Conservation (phyloP, 139 green algal genomes). For the Trebouxia sp. region DNA sequence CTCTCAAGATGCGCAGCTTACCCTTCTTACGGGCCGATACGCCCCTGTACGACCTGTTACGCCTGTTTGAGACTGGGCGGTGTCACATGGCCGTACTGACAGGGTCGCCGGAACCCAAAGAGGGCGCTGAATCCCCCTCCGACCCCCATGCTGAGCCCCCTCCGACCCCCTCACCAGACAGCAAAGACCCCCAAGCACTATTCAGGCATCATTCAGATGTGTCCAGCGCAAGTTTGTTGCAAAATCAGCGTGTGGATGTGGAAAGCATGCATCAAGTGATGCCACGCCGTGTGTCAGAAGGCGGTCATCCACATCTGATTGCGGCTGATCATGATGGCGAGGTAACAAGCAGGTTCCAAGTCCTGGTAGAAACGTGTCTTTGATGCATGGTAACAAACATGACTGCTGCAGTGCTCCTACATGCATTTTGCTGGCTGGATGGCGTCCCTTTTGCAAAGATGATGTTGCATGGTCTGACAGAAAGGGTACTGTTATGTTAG, state of each 20-base stretch:
- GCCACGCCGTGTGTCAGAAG: not conserved
- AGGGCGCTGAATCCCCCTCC: not conserved
- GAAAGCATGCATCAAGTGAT: not conserved
- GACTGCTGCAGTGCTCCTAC: too few species aligned
- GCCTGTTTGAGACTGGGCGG: constrained; percentile 88
- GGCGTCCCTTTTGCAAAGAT: too few species aligned
- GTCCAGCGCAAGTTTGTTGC: too few species aligned
- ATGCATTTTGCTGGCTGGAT: too few species aligned
- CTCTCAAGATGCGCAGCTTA: constrained; percentile 49
- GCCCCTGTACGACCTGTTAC: constrained; percentile 88
- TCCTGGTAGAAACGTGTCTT: too few species aligned
- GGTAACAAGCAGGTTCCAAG: too few species aligned
- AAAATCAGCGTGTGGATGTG: not conserved
- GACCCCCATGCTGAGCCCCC: not conserved
- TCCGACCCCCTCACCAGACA: not conserved
- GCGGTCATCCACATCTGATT: not conserved
- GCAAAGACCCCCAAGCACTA: too few species aligned
- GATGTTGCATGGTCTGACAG: too few species aligned
- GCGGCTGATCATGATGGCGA: not conserved
- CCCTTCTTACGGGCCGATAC: constrained; percentile 53
- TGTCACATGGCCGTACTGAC: constrained; percentile 89
- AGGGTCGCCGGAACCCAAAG: constrained; percentile 29
- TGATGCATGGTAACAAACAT: too few species aligned
- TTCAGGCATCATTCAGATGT: not conserved
- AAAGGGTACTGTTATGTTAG: too few species aligned